A percentile compares a stretch with the other conserved stretches of the same genome.
phyloP scores from a whole-genome alignment of 139 green algal species.

The Marvania coccoides region DNA sequence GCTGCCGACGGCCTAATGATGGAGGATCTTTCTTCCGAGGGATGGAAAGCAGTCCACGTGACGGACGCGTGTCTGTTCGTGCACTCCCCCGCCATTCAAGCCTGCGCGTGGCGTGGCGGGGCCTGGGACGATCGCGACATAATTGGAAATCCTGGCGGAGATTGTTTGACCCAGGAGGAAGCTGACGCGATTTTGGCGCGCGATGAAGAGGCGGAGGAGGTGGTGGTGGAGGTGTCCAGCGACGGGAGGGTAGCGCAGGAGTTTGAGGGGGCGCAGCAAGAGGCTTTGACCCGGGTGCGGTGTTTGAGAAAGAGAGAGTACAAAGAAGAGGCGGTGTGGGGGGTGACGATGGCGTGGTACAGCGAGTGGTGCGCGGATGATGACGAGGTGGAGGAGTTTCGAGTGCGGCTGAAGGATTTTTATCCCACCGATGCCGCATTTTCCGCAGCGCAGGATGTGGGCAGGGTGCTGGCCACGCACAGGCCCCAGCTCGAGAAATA shows the following conservation, averaged over 20 bases:
- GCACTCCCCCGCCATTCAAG: constrained; percentile 58
- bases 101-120: constrained; percentile 42
- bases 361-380: constrained; percentile 24
- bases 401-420: constrained; percentile 7
- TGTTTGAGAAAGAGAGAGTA: constrained; percentile 30
- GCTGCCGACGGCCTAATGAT: constrained; percentile 67
- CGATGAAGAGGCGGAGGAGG: constrained; percentile 18
- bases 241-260: background rate
- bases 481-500: no score
- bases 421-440: background rate
- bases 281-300: background rate
- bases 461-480: no score
- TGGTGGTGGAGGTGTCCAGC: constrained; percentile 7
- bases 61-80: constrained; percentile 49
- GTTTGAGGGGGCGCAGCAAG: constrained; percentile 4
- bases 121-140: constrained; percentile 60
- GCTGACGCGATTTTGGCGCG: constrained; percentile 11
- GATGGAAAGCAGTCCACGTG: constrained; percentile 42
- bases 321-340: background rate
- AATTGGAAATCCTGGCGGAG: constrained; percentile 29
- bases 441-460: background rate
- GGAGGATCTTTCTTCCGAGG: constrained; percentile 18
- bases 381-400: constrained; percentile 17
- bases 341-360: constrained; percentile 24
- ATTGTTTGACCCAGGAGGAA: constrained; percentile 26